Evolutionary conservation across 768 basidiomycete species (phyloP).

Genomic region (Kwoniella newhampshirensis): DNA sequence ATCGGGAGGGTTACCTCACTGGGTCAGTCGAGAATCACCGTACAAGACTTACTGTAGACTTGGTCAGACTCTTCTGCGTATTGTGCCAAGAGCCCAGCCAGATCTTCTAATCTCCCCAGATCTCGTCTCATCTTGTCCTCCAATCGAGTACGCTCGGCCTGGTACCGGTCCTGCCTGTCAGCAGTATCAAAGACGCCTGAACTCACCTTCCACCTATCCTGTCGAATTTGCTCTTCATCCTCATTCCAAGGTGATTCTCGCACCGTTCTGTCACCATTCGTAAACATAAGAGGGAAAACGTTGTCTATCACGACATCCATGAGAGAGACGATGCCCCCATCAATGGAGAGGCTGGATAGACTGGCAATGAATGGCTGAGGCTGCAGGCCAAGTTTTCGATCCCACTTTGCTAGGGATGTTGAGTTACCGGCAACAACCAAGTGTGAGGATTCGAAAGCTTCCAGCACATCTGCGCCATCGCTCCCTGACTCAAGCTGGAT

Average conservation of each 20-base stretch:
- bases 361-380: conserved; percentile 67
- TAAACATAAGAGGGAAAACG: conserved; percentile 73
- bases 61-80: conserved; percentile 57
- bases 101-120: conserved; percentile 59
- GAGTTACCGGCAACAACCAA: conserved; percentile 79
- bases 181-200: conserved; percentile 12
- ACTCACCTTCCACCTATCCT: conserved; percentile 71
- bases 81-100: conserved; percentile 62
- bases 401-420: conserved; percentile 81
- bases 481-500: conserved; percentile 68
- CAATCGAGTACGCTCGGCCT: conserved; percentile 63
- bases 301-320: conserved; percentile 74
- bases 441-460: conserved; percentile 68
- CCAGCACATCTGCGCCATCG: conserved; percentile 78
- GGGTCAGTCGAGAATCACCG: background rate
- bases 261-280: conserved; percentile 64
- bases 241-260: conserved; percentile 67
- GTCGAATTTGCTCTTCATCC: conserved; percentile 64
- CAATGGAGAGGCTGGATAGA: conserved; percentile 71
- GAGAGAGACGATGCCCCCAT: conserved; percentile 75
- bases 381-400: conserved; percentile 79
- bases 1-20: conserved; percentile 49
- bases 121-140: conserved; percentile 63
- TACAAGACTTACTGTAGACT: conserved; percentile 33
- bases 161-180: conserved; percentile 60